Evolutionary conservation across 2,329 filamentous ascomycete species (phyloP), one percentile per base, ranked within the genome.

Genomic region (Fusarium albidum): DNA sequence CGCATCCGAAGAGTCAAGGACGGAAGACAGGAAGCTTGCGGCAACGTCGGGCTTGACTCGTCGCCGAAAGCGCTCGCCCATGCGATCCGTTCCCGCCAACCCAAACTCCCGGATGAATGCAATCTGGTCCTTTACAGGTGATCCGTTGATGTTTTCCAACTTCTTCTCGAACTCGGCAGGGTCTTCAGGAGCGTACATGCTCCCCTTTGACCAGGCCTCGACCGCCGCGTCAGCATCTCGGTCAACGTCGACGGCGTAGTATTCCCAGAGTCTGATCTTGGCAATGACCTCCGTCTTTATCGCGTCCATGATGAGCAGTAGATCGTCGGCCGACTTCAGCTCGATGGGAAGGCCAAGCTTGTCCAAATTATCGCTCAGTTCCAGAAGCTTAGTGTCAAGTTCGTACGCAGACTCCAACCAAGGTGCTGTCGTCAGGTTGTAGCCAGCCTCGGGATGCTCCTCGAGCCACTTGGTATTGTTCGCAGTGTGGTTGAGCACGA

Each of bases 401-500:
- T 85, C 72, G 61, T 83, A 85, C 3, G 87, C 87, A 9, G 86
- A 80, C 68, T 88, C 81, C 12, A 90, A 73, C 84, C 86, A 89
- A 1, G 95, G 95, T 1, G 95, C 93, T 1, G 94, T 98, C 33
- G 87, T 87, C 60, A 96, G 79, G 71, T 96, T 99, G 81, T 99
- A 99, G 13, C 95, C 95, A 37, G 92, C 90, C 66, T 99, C 95
- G 0, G 96, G 95, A 69, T 99, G 94, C 55, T 96, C 89, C 69
- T 96, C 82, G 10, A 99, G 82, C 95, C 95, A 99, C 66, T 89
- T 85, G 74, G 90, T 96, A 75, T 98, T 98, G 77, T 97, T 85
- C 7, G 95, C 94, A 5, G 95, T 99, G 76, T 99, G 95, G 69
- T 99, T 99, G 80, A 95, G 92, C 37, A 99, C 96, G 57, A 99